Evolutionary conservation across 208 protist species (phyloP), one percentile per base, ranked within the genome.

Genomic region (Phytomonas serpens): DNA sequence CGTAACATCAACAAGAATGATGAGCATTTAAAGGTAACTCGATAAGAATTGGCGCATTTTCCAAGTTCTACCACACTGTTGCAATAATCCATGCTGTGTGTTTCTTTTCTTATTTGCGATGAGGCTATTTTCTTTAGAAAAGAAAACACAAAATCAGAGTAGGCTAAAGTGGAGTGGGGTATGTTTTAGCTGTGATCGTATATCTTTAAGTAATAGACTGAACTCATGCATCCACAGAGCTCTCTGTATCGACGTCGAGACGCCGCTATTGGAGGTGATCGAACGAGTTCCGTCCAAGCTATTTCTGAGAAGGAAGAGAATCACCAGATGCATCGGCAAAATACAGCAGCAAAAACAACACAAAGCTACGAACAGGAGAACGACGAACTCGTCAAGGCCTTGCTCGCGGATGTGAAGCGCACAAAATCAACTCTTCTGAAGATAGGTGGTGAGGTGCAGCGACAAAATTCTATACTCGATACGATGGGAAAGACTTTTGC

Each of bases 381-480:
- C 73, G 87, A 95, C 31, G 87, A 68, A 23, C 67, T 93, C 9
- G 81, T 95, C 73, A 73, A 80, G 62, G 90, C 87, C 1, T 78
- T 95, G 2, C 40, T 93, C 31, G 62, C 73, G 0, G 87, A 93
- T 75, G 80, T 95, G 76, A 81, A 84, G 11, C 19, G 61, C 9
- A 73, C 86, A 0, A 87, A 85, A 68, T 61, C 66, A 13, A 75
- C 77, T 3, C 88, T 89, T 61, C 79, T 64, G 1, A 80, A 76
- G 47, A 73, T 95, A 30, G 86, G 86, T 11, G 78, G 78, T 7
- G 87, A 95, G 79, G 84, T 93, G 69, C 76, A 79, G 32, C 69
- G 79, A 31, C 90, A 95, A 63, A 93, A 93, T 71, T 72, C 78
- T 16, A 33, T 95, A n/a, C 73, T 95, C 9, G 84, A 87, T 29